Evolutionary conservation across 352 stramenopile species (phyloP), one percentile per base, ranked within the genome.

Genomic region (Phytophthora foliorum): DNA sequence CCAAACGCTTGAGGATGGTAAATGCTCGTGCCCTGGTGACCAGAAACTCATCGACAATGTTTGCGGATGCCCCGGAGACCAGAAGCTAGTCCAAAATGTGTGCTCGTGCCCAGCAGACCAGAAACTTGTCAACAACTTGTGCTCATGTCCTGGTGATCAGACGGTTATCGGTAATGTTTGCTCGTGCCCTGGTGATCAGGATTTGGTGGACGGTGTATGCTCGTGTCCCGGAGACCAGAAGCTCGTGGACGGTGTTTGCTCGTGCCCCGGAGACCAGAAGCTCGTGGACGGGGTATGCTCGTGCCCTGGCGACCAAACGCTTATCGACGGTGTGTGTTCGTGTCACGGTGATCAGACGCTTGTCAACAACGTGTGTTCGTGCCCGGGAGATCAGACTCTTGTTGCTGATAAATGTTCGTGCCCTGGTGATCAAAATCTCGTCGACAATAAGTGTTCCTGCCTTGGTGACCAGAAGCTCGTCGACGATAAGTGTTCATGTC

Each of bases 31-130:
- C 14, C 16, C 48, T 21, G 39, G 39, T 6, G 53, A 29, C 11
- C 53, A 60, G 14, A n/a, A 19, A 4, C 53, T 60, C n/a, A 25
- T 50, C 17, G 25, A 49, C 22, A 41, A 29, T 19, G 53, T 39
- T 11, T 60, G 53, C 17, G n/a, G 24, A 3, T 45, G 48, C 16
- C 25, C 48, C 0, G 48, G 48, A 31, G 25, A 32, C 25, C 48
- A 54, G 9, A 36, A 7, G 2, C 25, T 54, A 27, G 25, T 54
- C 16, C 9, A 6, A 3, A 29, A 14, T 22, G 25, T 38, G 11
- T 54, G 48, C 10, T 38, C 48, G 9, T 54, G 48, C 16, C 25
- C 48, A 17, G 48, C 25, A 6, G 48, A 32, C 16, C 48, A 32
- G 16, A 38, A 16, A 6, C 48, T 54, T 25, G 17, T 54, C 22